Conservation (phyloP, 2,329 filamentous ascomycete genomes). For the Pestalotiopsis sp. region DNA sequence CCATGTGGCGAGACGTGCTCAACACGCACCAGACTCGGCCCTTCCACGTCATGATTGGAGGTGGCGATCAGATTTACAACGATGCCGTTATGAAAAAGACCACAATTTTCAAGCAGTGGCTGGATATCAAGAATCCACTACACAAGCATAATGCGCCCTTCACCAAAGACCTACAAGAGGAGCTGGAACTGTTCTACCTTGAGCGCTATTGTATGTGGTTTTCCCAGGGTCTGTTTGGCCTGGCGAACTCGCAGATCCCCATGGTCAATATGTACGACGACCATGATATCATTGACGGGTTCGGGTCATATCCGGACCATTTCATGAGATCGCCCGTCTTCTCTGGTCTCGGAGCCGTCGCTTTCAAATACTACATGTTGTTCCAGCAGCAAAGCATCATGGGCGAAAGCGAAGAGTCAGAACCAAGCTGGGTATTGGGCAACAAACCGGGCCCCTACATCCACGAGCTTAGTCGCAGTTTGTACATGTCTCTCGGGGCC, state of each 20-base stretch:
- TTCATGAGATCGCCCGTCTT: slow-evolving; percentile 94
- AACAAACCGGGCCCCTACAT: slow-evolving; percentile 85
- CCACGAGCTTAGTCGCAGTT: slow-evolving; percentile 77
- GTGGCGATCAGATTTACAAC: slow-evolving; percentile 96
- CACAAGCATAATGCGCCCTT: slow-evolving; percentile 82
- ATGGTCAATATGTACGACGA: slow-evolving; percentile 99
- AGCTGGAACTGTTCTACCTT: slow-evolving; percentile 87
- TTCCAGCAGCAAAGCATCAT: slow-evolving; percentile 94
- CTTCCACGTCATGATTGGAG: slow-evolving; percentile 98
- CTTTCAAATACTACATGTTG: slow-evolving; percentile 98
- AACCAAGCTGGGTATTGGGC: slow-evolving; percentile 91
- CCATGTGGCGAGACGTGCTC: slow-evolving; percentile 93
- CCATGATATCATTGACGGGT: slow-evolving; percentile 90
- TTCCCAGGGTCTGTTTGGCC: slow-evolving; percentile 89
- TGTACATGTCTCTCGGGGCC: slow-evolving; percentile 83
- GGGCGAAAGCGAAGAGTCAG: slow-evolving; percentile 78
- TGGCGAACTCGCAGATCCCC: slow-evolving; percentile 91
- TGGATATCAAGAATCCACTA: slow-evolving; percentile 75
- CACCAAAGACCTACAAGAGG: slow-evolving; percentile 79
- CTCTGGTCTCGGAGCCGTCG: slow-evolving; percentile 83
- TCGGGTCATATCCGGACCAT: slow-evolving; percentile 87
- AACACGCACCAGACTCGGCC: slow-evolving; percentile 89
- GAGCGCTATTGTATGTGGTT: slow-evolving; percentile 94
- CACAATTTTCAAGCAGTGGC: slow-evolving; percentile 79
- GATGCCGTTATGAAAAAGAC: slow-evolving; percentile 80